phyloP scores from a whole-genome alignment of 176 grass and related monocot species.

The Musa itinerans region DNA sequence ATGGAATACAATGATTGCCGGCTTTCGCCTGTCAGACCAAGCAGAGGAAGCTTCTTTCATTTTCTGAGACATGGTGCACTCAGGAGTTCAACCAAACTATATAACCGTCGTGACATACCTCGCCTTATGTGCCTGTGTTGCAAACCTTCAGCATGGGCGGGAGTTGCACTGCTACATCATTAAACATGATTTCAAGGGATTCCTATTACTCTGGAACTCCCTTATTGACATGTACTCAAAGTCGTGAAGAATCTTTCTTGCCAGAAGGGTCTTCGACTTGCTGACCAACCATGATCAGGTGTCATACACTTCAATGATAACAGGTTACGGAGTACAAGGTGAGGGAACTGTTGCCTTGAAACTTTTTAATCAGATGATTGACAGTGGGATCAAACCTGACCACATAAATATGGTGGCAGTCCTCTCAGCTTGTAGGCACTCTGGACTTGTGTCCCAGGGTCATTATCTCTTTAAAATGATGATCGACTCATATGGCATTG shows the following conservation, averaged over 20 bases:
- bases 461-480: conserved; percentile 48
- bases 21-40: conserved; percentile 31
- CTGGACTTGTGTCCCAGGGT: conserved; percentile 48
- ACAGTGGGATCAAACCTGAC: conserved; percentile 39
- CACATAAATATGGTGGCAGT: conserved; percentile 46
- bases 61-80: conserved; percentile 36
- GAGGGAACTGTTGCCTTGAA: conserved; percentile 30
- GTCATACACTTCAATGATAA: conserved; percentile 56
- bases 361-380: conserved; percentile 46
- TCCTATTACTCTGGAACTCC: conserved; percentile 47
- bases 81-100: conserved; percentile 46
- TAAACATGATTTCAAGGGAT: conserved; percentile 44
- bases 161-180: conserved; percentile 54
- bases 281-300: conserved; percentile 48
- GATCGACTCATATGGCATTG: conserved; percentile 36
- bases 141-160: conserved; percentile 47
- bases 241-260: conserved; percentile 30
- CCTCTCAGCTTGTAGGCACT: conserved; percentile 61
- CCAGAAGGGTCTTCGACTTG: conserved; percentile 43
- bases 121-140: conserved; percentile 45
- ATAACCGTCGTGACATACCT: conserved; percentile 59
- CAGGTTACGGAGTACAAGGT: conserved; percentile 54
- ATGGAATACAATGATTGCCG: conserved; percentile 59
- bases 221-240: conserved; percentile 53
- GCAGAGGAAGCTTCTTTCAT: conserved; percentile 39